Conservation (phyloP, 2,329 filamentous ascomycete species). For the Trichoderma sp. region DNA sequence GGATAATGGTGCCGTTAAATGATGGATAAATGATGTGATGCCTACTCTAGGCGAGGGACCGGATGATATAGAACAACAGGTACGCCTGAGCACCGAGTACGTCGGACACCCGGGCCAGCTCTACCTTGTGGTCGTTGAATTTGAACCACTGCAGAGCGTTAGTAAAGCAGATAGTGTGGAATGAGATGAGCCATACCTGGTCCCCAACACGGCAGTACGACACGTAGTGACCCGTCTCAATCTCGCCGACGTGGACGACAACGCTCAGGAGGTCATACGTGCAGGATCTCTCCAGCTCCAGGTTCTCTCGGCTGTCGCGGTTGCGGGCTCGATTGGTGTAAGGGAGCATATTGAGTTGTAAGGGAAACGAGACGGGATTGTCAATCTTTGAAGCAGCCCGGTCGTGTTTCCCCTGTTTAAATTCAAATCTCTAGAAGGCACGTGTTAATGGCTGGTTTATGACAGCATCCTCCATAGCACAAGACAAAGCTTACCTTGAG, state of each 20-base stretch:
- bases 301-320: constrained; percentile 54
- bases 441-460: not conserved
- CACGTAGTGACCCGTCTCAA: constrained; percentile 90
- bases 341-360: constrained; percentile 85
- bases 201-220: constrained; percentile 84
- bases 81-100: constrained; percentile 87
- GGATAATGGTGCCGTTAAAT: not conserved
- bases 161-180: constrained; percentile 22
- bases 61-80: constrained; percentile 81
- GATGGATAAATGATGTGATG: not conserved
- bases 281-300: constrained; percentile 65
- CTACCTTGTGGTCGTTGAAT: constrained; percentile 94
- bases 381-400: constrained; percentile 83
- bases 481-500: constrained; percentile 66
- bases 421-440: constrained; percentile 66
- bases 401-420: constrained; percentile 65
- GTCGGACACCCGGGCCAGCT: constrained; percentile 78
- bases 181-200: constrained; percentile 46
- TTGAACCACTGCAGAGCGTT: constrained; percentile 73
- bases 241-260: constrained; percentile 89
- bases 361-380: constrained; percentile 80
- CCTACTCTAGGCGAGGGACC: constrained; percentile 51
- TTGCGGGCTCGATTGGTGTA: constrained; percentile 72
- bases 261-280: constrained; percentile 87
- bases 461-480: not conserved